Percentiles rank a stretch among this genome's conserved stretches.
Conservation (phyloP, 768 basidiomycete genomes). For the Termitomyces sp. region DNA sequence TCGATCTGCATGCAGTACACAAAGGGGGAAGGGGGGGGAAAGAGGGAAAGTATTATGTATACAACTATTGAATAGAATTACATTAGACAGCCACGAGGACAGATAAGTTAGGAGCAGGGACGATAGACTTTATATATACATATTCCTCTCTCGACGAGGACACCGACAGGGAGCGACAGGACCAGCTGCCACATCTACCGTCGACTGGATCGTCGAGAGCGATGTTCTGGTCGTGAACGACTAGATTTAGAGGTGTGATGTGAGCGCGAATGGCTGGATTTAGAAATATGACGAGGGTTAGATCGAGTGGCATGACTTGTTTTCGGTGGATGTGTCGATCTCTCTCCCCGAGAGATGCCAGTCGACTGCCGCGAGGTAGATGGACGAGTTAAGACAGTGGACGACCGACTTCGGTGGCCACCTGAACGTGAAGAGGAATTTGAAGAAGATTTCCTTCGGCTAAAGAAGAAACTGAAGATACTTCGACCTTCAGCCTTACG, state of each 20-base stretch:
- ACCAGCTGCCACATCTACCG: constrained; percentile 1
- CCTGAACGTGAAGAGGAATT: constrained; percentile 10
- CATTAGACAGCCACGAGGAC: no score
- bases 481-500: constrained; percentile 13
- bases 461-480: constrained; percentile 18
- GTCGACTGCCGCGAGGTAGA: constrained; percentile 10
- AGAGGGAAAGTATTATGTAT: no score
- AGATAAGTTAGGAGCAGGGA: no score
- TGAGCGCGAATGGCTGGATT: not conserved
- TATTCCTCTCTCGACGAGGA: not conserved
- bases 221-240: constrained; percentile 2
- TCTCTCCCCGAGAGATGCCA: constrained; percentile 2
- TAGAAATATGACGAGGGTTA: not conserved
- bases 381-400: constrained; percentile 10
- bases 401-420: constrained; percentile 5
- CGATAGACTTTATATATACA: no score
- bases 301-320: constrained; percentile 5
- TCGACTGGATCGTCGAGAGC: constrained; percentile 8
- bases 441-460: constrained; percentile 13
- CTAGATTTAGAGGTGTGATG: not conserved
- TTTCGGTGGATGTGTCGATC: constrained; percentile 9
- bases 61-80: no score
- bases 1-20: no score
- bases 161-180: not conserved
- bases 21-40: no score